phyloP scores from a whole-genome alignment of 805 yeast genomes.

The Spathaspora gorwiae region DNA sequence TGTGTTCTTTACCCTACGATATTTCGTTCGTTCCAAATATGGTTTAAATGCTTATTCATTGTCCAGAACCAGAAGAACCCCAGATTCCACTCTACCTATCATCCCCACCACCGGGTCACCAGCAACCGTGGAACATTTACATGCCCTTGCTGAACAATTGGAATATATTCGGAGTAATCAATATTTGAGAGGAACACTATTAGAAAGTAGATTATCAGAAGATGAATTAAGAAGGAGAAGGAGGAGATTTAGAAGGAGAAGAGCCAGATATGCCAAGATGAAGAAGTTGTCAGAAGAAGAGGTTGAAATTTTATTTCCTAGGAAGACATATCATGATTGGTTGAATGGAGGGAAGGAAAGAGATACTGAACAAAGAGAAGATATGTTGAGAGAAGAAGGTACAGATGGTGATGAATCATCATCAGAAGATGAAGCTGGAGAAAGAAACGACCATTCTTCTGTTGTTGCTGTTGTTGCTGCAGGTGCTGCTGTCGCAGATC shows the following conservation, averaged over 20 bases:
- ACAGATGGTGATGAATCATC: neutral
- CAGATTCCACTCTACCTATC: neutral
- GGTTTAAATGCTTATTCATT: slow-evolving; percentile 48
- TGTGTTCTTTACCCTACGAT: slow-evolving; percentile 56
- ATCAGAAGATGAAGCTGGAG: neutral
- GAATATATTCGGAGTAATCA: slow-evolving; percentile 30
- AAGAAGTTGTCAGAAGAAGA: slow-evolving; percentile 51
- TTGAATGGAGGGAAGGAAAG: slow-evolving; percentile 55
- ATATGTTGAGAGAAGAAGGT: slow-evolving; percentile 37
- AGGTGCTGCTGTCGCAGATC: neutral
- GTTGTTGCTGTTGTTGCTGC: neutral
- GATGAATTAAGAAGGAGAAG: slow-evolving; percentile 21
- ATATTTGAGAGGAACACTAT: slow-evolving; percentile 17
- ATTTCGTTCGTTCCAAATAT: slow-evolving; percentile 52
- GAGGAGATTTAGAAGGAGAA: slow-evolving; percentile 37
- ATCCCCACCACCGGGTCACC: neutral
- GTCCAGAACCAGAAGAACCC: slow-evolving; percentile 16
- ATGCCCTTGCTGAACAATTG: slow-evolving; percentile 31
- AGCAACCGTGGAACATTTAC: neutral
- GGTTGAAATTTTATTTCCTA: slow-evolving; percentile 59
- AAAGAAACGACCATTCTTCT: neutral
- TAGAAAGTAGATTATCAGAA: slow-evolving; percentile 11
- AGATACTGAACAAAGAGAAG: slow-evolving; percentile 42
- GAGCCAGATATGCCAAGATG: slow-evolving; percentile 41
- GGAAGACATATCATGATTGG: slow-evolving; percentile 56